Evolutionary conservation across 768 basidiomycete genomes (phyloP), one percentile per base, ranked within the genome.

Genomic region (Lyophyllum semitale): DNA sequence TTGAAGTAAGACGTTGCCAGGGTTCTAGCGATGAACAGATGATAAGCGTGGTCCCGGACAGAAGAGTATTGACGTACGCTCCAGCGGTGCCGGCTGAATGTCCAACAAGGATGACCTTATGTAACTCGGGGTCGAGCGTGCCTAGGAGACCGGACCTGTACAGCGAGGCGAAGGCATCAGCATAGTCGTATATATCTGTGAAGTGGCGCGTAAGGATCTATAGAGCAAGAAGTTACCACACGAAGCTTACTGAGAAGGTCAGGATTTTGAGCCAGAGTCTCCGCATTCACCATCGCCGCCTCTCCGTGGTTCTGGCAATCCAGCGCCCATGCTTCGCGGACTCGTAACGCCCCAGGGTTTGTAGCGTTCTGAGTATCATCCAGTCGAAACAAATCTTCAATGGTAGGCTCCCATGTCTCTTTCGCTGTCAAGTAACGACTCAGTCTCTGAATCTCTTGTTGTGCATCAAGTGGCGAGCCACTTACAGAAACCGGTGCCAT

Each of bases 281-380:
- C 58, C 2, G 71, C 71, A 58, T 77, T 77, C 3, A 73, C 22
- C 9, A 66, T 58, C 15, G 68, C 70, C 3, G 68, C 69, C 29
- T 76, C 73, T 7, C 76, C 76, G 44, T 75, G 73, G 33, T 72
- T 75, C 30, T 70, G 73, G 51, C 69, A 73, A 51, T 76, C 76
- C 12, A 76, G 54, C n/a, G n/a, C n/a, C n/a, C n/a, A n/a, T n/a
- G n/a, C n/a, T n/a, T n/a, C n/a, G n/a, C n/a, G n/a, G n/a, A n/a
- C n/a, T n/a, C n/a, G n/a, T n/a, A n/a, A n/a, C n/a, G n/a, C n/a
- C n/a, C n/a, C n/a, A n/a, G n/a, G n/a, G n/a, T n/a, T n/a, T n/a
- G 8, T 22, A 37, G 5, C 18, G 46, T n/a, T 32, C 37, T 23
- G 20, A 13, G 17, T 32, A n/a, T 61, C 53, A n/a, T 71, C 68